These are phyloP conservation scores for Rhodotorula sp. DNA, from an alignment of 1,284 basidiomycete genomes.

Conservation along the genomic window DNA sequence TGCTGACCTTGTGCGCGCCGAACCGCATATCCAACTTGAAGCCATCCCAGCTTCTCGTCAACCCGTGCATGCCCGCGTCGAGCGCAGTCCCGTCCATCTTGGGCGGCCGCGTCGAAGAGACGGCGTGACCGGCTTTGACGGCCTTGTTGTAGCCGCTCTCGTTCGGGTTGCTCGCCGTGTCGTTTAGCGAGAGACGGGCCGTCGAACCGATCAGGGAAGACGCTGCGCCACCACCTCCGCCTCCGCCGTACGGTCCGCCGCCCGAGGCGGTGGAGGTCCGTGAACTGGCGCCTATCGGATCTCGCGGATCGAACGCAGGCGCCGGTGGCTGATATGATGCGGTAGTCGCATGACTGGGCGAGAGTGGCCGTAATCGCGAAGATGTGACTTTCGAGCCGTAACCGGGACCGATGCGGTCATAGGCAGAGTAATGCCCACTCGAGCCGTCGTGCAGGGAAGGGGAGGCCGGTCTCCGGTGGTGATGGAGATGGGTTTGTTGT, in stretches of 20 bases:
- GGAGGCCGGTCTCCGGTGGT: not conserved
- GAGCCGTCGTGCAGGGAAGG: constrained; percentile 14
- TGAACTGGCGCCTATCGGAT: not conserved
- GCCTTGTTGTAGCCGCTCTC: constrained; percentile 39
- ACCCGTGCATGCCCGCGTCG: constrained; percentile 39
- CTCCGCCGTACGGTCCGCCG: not conserved
- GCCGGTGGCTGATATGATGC: constrained; percentile 40
- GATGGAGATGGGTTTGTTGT: not conserved
- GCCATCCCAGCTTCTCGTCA: constrained; percentile 37
- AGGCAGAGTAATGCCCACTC: not conserved
- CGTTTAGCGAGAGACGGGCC: constrained; percentile 19
- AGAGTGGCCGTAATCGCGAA: constrained; percentile 3
- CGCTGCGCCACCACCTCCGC: not conserved
- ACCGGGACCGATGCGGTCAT: constrained; percentile 11
- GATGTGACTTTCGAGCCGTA: constrained; percentile 14
- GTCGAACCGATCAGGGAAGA: constrained; percentile 29
- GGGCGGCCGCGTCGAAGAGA: constrained; percentile 17
- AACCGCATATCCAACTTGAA: constrained; percentile 41
- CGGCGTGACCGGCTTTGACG: constrained; percentile 13
- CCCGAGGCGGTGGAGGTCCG: constrained; percentile 13
- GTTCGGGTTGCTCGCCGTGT: constrained; percentile 1
- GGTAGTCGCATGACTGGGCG: constrained; percentile 22
- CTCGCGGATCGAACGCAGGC: constrained; percentile 23
- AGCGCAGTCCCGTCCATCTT: constrained; percentile 31
- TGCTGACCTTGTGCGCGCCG: constrained; percentile 31